Base-by-base conservation (phyloP, 345 rosid species). In the Trapa incisa region DNA sequence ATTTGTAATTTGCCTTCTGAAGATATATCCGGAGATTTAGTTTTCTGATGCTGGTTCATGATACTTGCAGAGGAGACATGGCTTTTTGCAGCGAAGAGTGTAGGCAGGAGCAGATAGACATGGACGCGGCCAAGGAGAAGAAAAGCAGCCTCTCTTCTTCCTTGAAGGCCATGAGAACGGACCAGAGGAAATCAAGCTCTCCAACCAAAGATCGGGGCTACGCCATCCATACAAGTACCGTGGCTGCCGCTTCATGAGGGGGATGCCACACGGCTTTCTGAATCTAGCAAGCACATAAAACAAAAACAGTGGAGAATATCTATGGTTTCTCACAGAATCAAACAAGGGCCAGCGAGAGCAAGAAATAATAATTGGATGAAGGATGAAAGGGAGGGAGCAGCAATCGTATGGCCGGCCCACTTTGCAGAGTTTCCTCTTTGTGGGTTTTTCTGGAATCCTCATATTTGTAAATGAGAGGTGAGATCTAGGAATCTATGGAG, bases 31-130 rank as follows among this genome's bases (percentile, higher is more conserved):
- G 29, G 29, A 16, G 10, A 15, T 17, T 67, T 38, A 32, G 3
- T 37, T 56, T 66, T 52, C 62, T 63, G 61, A 48, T 69, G 69
- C 62, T 61, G 50, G n/a, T 62, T 61, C 17, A 35, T 37, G 9
- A 15, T 60, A 61, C 29, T 8, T 76, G 76, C 79, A 81, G 85
- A 71, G 85, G 85, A 45, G 75, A 81, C 66, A 76, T 80, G 0
- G 79, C 85, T 2, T 81, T 81, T 41, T 81, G 76, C 50, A 73
- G 73, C 65, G 69, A 69, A 65, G 76, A 68, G 66, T 81, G 82
- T 74, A 74, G 85, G 71, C 77, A 76, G 68, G 80, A 79, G 65
- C 85, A 79, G 15, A 76, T 81, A 48, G 80, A 81, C 58, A 66
- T 70, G 38, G 85, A 81, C 15, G 82, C 76, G 50, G 68, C 80